Percentiles rank a stretch among this genome's conserved stretches.
These are phyloP conservation scores for Cordyceps tenuipes DNA, from an alignment of 2,329 filamentous ascomycete genomes.

Conservation along the genomic window DNA sequence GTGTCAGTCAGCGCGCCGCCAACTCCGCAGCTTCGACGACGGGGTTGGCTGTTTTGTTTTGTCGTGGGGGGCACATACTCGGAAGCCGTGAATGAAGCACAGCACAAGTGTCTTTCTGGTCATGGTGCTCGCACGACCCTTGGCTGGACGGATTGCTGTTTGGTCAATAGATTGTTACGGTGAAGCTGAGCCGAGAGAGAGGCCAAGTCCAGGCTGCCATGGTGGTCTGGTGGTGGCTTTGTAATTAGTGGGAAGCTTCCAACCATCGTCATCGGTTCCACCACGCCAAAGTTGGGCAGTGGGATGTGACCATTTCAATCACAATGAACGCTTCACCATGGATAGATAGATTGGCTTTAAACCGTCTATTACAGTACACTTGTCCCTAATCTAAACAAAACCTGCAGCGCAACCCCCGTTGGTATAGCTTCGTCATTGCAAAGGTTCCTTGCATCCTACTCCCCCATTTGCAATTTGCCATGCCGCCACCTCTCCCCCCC, in stretches of 20 bases:
- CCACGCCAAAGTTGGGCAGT: background rate
- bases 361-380: constrained; percentile 36
- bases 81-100: constrained; percentile 85
- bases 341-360: background rate
- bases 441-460: constrained; percentile 1
- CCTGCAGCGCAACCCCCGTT: constrained; percentile 1
- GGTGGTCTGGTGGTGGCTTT: background rate
- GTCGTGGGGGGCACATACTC: constrained; percentile 36
- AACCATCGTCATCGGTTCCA: constrained; percentile 8
- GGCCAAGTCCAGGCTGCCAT: background rate
- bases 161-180: background rate
- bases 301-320: background rate
- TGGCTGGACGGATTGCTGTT: background rate
- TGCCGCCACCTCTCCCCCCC: background rate
- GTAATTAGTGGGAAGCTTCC: background rate
- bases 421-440: background rate
- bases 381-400: constrained; percentile 26
- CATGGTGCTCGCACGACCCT: background rate
- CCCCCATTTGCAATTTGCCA: constrained; percentile 1
- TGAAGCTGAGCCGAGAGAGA: background rate
- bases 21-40: background rate
- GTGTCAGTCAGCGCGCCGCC: background rate
- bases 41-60: too few species aligned
- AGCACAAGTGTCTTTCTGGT: constrained; percentile 75
- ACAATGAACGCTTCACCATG: background rate